These are phyloP conservation scores for Schizochytrium sp. DNA, from an alignment of 108 stramenopile species.

Conservation along the genomic window DNA sequence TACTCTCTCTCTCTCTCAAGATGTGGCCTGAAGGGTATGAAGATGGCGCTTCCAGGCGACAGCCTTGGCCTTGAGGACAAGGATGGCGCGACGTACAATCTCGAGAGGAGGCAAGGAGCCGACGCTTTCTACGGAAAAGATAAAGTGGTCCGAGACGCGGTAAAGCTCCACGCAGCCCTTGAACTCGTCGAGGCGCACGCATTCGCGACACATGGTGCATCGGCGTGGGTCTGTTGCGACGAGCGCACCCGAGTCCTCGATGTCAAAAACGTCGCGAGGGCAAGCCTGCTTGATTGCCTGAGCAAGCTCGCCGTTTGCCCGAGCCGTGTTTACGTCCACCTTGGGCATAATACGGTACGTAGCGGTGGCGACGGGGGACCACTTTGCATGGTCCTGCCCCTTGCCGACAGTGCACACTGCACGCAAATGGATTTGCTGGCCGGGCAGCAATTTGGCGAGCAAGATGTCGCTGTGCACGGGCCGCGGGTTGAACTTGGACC, in stretches of 20 bases:
- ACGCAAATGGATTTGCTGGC: slow-evolving; percentile 79
- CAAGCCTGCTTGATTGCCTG: slow-evolving; percentile 67
- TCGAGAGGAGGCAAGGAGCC: slow-evolving; percentile 75
- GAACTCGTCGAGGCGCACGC: slow-evolving; percentile 68
- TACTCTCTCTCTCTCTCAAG: background rate
- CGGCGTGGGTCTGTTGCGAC: slow-evolving; percentile 72
- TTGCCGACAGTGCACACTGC: slow-evolving; percentile 75
- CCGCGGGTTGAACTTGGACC: slow-evolving; percentile 43
- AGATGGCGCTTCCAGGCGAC: background rate
- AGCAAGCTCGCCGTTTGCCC: slow-evolving; percentile 68
- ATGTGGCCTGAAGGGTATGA: background rate
- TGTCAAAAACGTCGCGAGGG: slow-evolving; percentile 70
- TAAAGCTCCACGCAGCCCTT: slow-evolving; percentile 67
- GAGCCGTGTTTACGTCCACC: slow-evolving; percentile 51
- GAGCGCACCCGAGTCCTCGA: slow-evolving; percentile 49
- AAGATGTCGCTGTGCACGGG: slow-evolving; percentile 82
- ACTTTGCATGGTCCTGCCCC: slow-evolving; percentile 96
- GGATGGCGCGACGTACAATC: slow-evolving; percentile 66
- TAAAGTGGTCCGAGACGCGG: slow-evolving; percentile 83
- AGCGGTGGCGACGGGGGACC: slow-evolving; percentile 89
- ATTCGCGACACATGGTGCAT: slow-evolving; percentile 93
- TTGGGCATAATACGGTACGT: slow-evolving; percentile 76
- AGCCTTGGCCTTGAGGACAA: slow-evolving; percentile 61
- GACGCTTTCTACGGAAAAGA: slow-evolving; percentile 86
- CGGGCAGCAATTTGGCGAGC: slow-evolving; percentile 85